A percentile compares a stretch with the other conserved stretches of the same genome.
These are phyloP conservation scores for Trichomonascaceae sp. DNA, from an alignment of 1,139 yeast genomes.

Conservation along the genomic window DNA sequence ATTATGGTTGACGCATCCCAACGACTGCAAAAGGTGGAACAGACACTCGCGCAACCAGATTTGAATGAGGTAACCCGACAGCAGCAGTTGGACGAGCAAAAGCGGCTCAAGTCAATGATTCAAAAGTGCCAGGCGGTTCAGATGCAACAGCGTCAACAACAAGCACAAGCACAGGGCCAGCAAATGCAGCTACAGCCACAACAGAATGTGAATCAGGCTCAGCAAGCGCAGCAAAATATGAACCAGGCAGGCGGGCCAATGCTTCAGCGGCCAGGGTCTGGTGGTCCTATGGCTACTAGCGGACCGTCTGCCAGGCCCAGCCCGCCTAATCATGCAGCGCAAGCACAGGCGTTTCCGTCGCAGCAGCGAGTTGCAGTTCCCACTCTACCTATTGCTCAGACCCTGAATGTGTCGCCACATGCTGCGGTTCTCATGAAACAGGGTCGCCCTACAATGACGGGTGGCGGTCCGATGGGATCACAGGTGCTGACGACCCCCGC, in stretches of 20 bases:
- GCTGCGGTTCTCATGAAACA: constrained; percentile 48
- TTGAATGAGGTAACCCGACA: no score
- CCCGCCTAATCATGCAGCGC: constrained; percentile 12
- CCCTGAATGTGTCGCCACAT: constrained; percentile 51
- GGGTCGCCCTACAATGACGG: constrained; percentile 69
- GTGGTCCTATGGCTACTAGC: constrained; percentile 8
- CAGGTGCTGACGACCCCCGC: constrained; percentile 65
- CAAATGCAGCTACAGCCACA: constrained; percentile 8
- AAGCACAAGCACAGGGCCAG: constrained; percentile 4
- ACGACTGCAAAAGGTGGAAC: no score
- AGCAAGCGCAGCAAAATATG: constrained; percentile 10
- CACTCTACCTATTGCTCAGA: constrained; percentile 58
- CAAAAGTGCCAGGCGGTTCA: background rate
- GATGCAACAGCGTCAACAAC: constrained; percentile 13
- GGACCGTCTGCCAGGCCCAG: constrained; percentile 22
- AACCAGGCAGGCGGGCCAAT: constrained; percentile 5
- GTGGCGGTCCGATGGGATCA: constrained; percentile 69
- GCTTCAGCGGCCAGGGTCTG: constrained; percentile 7
- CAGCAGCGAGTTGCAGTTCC: constrained; percentile 34
- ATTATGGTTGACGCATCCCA: no score
- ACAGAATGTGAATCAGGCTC: constrained; percentile 3
- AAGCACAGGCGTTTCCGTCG: constrained; percentile 15
- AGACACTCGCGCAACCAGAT: no score
- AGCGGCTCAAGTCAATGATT: background rate
- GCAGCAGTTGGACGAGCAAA: no score